phyloP scores from a whole-genome alignment of 139 green algal species.

The Micromonas pusilla region DNA sequence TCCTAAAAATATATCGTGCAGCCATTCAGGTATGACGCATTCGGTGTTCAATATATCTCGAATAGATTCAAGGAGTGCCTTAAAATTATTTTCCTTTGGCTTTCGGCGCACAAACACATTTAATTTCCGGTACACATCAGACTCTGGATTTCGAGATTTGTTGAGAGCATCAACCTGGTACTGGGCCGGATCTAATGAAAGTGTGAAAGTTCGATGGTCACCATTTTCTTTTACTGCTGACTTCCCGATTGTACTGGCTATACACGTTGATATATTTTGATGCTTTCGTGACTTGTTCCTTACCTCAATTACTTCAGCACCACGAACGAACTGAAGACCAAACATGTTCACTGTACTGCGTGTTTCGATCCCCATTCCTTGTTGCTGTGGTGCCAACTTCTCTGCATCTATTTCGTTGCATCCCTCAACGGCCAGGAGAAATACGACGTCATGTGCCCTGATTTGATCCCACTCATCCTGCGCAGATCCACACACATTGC shows the following conservation, averaged over 20 bases:
- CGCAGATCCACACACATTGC: constrained; percentile 50
- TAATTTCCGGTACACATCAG: constrained; percentile 78
- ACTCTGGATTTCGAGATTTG: constrained; percentile 32
- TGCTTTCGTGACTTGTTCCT: constrained; percentile 53
- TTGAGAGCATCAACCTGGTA: constrained; percentile 79
- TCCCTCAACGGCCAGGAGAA: constrained; percentile 74
- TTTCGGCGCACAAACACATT: constrained; percentile 84
- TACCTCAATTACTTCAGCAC: constrained; percentile 76
- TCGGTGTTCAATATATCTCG: constrained; percentile 88
- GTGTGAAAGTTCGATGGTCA: constrained; percentile 36
- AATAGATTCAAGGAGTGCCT: constrained; percentile 86
- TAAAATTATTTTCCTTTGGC: constrained; percentile 99
- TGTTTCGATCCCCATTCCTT: no score
- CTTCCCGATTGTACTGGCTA: background rate
- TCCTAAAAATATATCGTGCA: constrained; percentile 94
- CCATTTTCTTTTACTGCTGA: background rate
- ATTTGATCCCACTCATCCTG: constrained; percentile 82
- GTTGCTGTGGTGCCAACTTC: no score
- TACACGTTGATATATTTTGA: background rate
- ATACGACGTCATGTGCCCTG: constrained; percentile 91
- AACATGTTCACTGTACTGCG: constrained; percentile 27
- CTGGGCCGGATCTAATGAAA: constrained; percentile 87
- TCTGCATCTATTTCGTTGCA: no score
- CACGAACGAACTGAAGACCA: constrained; percentile 70
- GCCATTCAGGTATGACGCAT: constrained; percentile 73